Evolutionary conservation across 2,329 filamentous ascomycete genomes (phyloP).

Genomic region (Davidsoniella eucalypti): DNA sequence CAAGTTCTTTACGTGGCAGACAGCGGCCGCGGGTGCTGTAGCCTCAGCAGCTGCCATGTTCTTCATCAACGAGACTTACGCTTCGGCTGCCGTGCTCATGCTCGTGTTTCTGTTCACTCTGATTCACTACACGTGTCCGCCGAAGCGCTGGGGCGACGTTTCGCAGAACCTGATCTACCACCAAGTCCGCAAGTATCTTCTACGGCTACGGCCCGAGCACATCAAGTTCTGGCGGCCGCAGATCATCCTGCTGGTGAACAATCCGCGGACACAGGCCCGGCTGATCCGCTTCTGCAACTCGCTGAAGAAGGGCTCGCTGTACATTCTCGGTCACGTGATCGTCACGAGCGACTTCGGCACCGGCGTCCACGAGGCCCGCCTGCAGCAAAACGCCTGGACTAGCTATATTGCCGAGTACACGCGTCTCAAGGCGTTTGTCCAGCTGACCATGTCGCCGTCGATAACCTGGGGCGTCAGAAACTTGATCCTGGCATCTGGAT

Average conservation of each 20-base stretch:
- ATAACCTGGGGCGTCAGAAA: constrained; percentile 78
- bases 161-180: constrained; percentile 75
- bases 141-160: constrained; percentile 81
- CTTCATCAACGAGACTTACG: constrained; percentile 72
- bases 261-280: constrained; percentile 64
- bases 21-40: constrained; percentile 58
- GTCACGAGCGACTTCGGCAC: constrained; percentile 67
- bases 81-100: constrained; percentile 55
- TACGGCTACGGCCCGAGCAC: constrained; percentile 71
- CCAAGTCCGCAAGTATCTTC: constrained; percentile 73
- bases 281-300: constrained; percentile 86
- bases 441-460: constrained; percentile 66
- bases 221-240: constrained; percentile 91
- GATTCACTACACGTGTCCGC: constrained; percentile 72
- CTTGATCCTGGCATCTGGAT: constrained; percentile 60
- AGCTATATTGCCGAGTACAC: constrained; percentile 71
- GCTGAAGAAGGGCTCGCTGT: constrained; percentile 71
- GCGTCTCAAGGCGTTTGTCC: constrained; percentile 77
- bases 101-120: constrained; percentile 64
- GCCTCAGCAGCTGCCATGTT: constrained; percentile 72
- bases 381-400: constrained; percentile 69
- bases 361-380: constrained; percentile 63
- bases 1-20: constrained; percentile 78
- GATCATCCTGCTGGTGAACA: constrained; percentile 68
- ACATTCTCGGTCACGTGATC: constrained; percentile 76